Percentiles rank a stretch among this genome's conserved stretches.
Evolutionary conservation across 2,329 filamentous ascomycete genomes (phyloP).

Genomic region (Fusarium musae): DNA sequence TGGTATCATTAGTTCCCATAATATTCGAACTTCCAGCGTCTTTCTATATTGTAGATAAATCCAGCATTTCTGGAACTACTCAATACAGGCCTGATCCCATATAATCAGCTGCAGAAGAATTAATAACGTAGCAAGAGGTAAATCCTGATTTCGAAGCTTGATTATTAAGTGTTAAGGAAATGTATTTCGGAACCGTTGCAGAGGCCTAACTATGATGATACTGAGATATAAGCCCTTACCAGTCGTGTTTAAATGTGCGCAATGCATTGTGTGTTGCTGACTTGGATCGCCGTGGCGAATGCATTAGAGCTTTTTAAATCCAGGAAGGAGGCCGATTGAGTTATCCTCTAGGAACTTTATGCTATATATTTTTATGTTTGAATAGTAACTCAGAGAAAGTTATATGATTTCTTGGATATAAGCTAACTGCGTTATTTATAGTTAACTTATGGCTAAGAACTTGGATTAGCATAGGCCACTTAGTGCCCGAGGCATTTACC

Average conservation of each 20-base stretch:
- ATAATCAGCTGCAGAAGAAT: background rate
- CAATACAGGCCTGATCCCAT: no score
- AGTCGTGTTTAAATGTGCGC: background rate
- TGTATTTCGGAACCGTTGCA: fast-evolving
- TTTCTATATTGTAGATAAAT: background rate
- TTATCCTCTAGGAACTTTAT: background rate
- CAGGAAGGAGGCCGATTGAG: no score
- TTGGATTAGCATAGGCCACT: background rate
- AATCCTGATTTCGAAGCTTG: fast-evolving
- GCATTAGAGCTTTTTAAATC: background rate
- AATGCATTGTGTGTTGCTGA: no score
- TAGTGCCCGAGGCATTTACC: background rate
- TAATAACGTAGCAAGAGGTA: background rate
- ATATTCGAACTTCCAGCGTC: background rate
- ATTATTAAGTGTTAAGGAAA: background rate
- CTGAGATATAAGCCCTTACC: fast-evolving
- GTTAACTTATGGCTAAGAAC: background rate
- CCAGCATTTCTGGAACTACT: no score
- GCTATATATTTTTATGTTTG: background rate
- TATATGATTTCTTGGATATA: fast-evolving
- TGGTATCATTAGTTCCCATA: no score
- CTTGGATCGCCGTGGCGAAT: background rate
- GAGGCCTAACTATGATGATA: background rate
- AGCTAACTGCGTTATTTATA: background rate
- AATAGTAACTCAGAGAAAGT: background rate